These are phyloP conservation scores for Narthecium ossifragum DNA, from an alignment of 106 monocot species.

Conservation along the genomic window DNA sequence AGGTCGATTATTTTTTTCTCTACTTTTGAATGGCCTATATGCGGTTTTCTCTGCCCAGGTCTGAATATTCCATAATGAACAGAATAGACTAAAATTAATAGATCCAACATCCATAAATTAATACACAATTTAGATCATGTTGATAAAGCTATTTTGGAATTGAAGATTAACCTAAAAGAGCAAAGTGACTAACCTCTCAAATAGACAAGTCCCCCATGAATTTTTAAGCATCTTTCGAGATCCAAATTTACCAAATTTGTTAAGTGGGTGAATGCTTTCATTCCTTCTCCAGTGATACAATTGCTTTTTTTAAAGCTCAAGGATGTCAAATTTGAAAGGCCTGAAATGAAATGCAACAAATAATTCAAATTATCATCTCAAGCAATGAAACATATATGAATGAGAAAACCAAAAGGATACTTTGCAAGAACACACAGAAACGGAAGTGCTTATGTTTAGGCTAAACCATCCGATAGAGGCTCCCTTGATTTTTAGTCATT, in stretches of 20 bases:
- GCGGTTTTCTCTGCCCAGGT: no score
- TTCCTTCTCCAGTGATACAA: conserved; percentile 73
- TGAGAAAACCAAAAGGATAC: not conserved
- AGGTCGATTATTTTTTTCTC: no score
- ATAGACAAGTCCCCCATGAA: conserved; percentile 87
- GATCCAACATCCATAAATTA: no score
- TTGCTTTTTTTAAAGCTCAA: conserved; percentile 84
- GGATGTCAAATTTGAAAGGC: conserved; percentile 74
- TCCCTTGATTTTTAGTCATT: no score
- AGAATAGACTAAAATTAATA: no score
- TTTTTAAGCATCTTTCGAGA: conserved; percentile 77
- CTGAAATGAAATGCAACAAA: conserved; percentile 22
- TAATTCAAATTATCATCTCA: not conserved
- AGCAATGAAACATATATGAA: not conserved
- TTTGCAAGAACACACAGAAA: no score
- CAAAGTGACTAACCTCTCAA: conserved; percentile 55
- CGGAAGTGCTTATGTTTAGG: no score
- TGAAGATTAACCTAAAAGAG: not conserved
- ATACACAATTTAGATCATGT: not conserved
- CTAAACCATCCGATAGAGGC: no score
- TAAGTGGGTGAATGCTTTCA: conserved; percentile 65
- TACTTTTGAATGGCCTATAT: no score
- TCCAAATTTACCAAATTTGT: conserved; percentile 83
- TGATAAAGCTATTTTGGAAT: not conserved
- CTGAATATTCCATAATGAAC: no score